These are phyloP conservation scores for Tinospora cordifolia DNA, from an alignment of 164 flowering plant genomes.

Conservation along the genomic window DNA sequence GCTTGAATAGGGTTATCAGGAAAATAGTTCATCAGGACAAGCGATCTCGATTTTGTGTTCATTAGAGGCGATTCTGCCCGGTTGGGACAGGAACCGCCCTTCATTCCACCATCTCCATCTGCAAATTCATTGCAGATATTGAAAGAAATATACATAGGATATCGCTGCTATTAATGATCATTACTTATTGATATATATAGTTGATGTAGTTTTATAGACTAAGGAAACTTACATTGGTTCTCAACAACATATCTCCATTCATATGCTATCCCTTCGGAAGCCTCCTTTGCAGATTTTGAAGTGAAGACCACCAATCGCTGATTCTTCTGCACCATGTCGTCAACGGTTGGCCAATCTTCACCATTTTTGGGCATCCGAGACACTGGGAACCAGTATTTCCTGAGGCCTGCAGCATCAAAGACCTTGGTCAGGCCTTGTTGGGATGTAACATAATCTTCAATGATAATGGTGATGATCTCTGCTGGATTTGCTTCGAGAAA, in stretches of 20 bases:
- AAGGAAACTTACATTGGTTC: slow-evolving; percentile 79
- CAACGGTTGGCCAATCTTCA: slow-evolving; percentile 72
- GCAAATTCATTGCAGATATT: too few relatives aligned
- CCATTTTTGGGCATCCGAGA: slow-evolving; percentile 78
- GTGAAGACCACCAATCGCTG: slow-evolving; percentile 86
- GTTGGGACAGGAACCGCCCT: slow-evolving; percentile 67
- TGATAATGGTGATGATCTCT: slow-evolving; percentile 63
- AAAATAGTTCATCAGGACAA: slow-evolving; percentile 60
- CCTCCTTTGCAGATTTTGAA: slow-evolving; percentile 61
- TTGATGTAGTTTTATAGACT: too few relatives aligned
- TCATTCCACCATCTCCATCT: slow-evolving; percentile 83
- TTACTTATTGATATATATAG: too few relatives aligned
- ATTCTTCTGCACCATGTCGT: slow-evolving; percentile 60
- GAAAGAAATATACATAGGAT: too few relatives aligned
- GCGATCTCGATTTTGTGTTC: slow-evolving; percentile 50
- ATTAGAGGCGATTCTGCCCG: slow-evolving; percentile 68
- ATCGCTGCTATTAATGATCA: too few relatives aligned
- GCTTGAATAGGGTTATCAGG: slow-evolving; percentile 32
- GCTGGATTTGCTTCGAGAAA: slow-evolving; percentile 53
- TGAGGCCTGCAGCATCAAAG: slow-evolving; percentile 69
- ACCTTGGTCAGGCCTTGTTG: slow-evolving; percentile 63
- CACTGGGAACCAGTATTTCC: slow-evolving; percentile 73
- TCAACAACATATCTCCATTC: slow-evolving; percentile 78
- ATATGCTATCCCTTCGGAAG: slow-evolving; percentile 83
- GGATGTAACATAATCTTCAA: slow-evolving; percentile 74